Evolutionary conservation across 192 early-diverging fungal species (phyloP).

Genomic region (Thamnidium elegans): DNA sequence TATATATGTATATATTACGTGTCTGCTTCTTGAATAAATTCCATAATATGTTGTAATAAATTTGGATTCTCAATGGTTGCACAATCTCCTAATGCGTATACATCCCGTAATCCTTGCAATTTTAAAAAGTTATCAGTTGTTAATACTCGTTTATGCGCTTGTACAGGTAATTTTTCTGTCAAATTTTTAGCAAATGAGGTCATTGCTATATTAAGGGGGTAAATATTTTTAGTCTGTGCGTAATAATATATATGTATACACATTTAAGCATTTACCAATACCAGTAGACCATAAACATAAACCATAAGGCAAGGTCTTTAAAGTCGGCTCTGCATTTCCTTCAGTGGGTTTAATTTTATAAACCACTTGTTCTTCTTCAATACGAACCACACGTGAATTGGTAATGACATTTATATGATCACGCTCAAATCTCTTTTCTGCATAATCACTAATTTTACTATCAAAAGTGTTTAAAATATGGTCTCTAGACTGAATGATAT

Average conservation of each 20-base stretch:
- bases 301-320: slow-evolving; percentile 40
- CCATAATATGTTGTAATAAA: slow-evolving; percentile 43
- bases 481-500: slow-evolving; percentile 64
- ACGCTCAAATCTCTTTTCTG: slow-evolving; percentile 62
- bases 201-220: slow-evolving; percentile 37
- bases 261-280: slow-evolving; percentile 37
- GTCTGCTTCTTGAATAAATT: slow-evolving; percentile 47
- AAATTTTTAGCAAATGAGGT: slow-evolving; percentile 52
- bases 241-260: neutral
- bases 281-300: slow-evolving; percentile 57
- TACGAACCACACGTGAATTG: slow-evolving; percentile 60
- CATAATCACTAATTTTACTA: slow-evolving; percentile 59
- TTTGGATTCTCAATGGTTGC: slow-evolving; percentile 69
- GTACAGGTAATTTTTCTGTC: slow-evolving; percentile 44
- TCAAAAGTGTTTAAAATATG: slow-evolving; percentile 77
- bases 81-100: slow-evolving; percentile 75
- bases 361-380: slow-evolving; percentile 51
- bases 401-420: slow-evolving; percentile 66
- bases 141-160: slow-evolving; percentile 60
- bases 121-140: slow-evolving; percentile 55
- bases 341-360: slow-evolving; percentile 50
- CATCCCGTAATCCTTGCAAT: slow-evolving; percentile 52
- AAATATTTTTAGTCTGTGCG: slow-evolving; percentile 16
- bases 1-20: slow-evolving; percentile 8
- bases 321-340: slow-evolving; percentile 15